Evolutionary conservation across 2,329 filamentous ascomycete genomes (phyloP).

Genomic region (Diaporthe ilicicola): DNA sequence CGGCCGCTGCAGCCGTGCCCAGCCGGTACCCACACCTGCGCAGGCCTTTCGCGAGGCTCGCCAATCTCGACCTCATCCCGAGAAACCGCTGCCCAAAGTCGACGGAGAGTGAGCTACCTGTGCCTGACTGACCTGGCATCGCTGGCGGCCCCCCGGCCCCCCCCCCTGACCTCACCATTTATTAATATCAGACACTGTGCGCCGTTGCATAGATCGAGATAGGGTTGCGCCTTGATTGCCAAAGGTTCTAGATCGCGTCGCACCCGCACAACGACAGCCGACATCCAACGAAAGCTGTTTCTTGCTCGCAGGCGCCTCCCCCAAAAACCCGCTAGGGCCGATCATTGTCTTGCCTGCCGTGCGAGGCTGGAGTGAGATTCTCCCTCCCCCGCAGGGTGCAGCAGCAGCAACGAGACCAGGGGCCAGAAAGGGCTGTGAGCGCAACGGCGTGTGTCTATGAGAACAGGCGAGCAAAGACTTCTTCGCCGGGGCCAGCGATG

Average conservation of each 20-base stretch:
- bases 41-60: neutral
- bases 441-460: conserved; percentile 27
- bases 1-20: conserved; percentile 12
- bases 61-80: conserved; percentile 14
- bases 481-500: conserved; percentile 25
- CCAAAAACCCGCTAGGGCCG: neutral
- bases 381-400: neutral
- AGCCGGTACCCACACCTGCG: conserved; percentile 17
- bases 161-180: neutral
- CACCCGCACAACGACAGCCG: conserved; percentile 22
- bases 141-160: neutral
- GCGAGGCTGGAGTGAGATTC: conserved; percentile 6
- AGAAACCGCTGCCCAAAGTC: conserved; percentile 11
- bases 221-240: conserved; percentile 17
- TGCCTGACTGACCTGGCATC: neutral
- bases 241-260: conserved; percentile 31
- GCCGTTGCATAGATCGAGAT: conserved; percentile 28
- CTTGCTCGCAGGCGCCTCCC: conserved; percentile 1
- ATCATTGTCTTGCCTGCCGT: conserved; percentile 17
- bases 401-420: neutral
- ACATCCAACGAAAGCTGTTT: conserved; percentile 2
- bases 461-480: conserved; percentile 6
- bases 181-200: conserved; percentile 17
- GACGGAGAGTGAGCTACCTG: neutral
- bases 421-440: neutral